Base-by-base conservation (phyloP, 345 rosid genomes). In the Populus davidiana region DNA sequence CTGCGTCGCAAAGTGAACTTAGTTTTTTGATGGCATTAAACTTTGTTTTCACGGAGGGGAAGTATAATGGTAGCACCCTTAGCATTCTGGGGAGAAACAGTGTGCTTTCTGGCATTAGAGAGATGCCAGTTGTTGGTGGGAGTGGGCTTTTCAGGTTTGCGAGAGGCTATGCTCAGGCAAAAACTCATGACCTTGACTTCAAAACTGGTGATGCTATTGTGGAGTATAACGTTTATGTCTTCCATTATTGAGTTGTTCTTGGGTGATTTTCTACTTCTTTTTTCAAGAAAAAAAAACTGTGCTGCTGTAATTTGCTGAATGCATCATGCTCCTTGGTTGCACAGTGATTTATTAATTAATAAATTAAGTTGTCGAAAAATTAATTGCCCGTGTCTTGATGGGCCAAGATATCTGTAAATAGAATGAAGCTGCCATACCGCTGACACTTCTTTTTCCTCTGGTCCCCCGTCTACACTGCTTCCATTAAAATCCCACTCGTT, bases 41-140 rank as follows among this genome's bases (percentile, higher is more conserved):
- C 59, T 54, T 83, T 20, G 76, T 43, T 21, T 83, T 83, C 77
- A 27, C 75, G 0, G 73, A 74, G 39, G 86, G 81, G 8, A 61
- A 68, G 73, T 80, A 69, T 56, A 83, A 80, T 29, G 86, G 86
- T 21, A 80, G 86, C 81, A 77, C 75, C 2, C 67, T 83, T 12
- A 74, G 73, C 62, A 65, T 83, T 31, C 11, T 74, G 14, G 86
- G 86, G 29, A 73, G 72, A 50, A 74, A 61, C 66, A 41, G 47
- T 21, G 59, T 77, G 14, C 36, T 65, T 36, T 65, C 72, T 5
- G 69, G 64, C 8, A 27, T 71, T 1, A 77, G 81, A 27, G 86
- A 83, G 77, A 68, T 80, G 83, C 69, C 86, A 9, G 72, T 83
- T 4, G 79, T 74, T 18, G 83, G 83, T 6, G 86, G 83, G 47